phyloP scores from a whole-genome alignment of 495 filamentous ascomycete species.

The Neurospora sp. region DNA sequence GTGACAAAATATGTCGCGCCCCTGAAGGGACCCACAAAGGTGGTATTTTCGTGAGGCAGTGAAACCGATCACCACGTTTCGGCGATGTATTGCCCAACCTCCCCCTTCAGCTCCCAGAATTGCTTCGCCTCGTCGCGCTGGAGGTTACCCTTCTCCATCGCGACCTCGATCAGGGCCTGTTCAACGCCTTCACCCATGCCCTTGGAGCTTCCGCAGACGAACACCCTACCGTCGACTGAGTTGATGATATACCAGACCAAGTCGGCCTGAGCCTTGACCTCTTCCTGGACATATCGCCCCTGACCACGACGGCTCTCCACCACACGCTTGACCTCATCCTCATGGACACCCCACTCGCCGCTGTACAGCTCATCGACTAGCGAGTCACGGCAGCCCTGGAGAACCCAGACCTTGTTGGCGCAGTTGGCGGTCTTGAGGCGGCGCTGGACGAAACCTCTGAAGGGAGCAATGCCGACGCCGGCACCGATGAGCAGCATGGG shows the following conservation, averaged over 20 bases:
- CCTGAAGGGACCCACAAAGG: neutral
- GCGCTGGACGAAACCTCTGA: conserved; percentile 93
- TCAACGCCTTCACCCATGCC: conserved; percentile 98
- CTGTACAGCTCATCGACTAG: conserved; percentile 90
- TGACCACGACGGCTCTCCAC: conserved; percentile 75
- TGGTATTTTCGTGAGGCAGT: neutral
- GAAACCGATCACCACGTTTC: conserved; percentile 48
- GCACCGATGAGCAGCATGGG: conserved; percentile 97
- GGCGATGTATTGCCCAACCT: conserved; percentile 77
- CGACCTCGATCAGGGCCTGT: conserved; percentile 66
- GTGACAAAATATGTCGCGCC: neutral
- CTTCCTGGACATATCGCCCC: conserved; percentile 78
- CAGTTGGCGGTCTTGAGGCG: conserved; percentile 92
- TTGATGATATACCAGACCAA: conserved; percentile 97
- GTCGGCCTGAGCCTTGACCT: conserved; percentile 78
- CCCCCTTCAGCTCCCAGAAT: conserved; percentile 78
- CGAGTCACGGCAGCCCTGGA: conserved; percentile 91
- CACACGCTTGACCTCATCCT: conserved; percentile 84
- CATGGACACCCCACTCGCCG: conserved; percentile 92
- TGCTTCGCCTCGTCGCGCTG: conserved; percentile 59
- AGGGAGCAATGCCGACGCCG: conserved; percentile 92
- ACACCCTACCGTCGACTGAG: conserved; percentile 81
- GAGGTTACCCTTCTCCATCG: conserved; percentile 70
- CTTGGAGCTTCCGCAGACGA: conserved; percentile 87
- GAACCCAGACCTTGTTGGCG: conserved; percentile 98